phyloP scores from a whole-genome alignment of 2,329 filamentous ascomycete genomes.

The Cyclaneusma minus region DNA sequence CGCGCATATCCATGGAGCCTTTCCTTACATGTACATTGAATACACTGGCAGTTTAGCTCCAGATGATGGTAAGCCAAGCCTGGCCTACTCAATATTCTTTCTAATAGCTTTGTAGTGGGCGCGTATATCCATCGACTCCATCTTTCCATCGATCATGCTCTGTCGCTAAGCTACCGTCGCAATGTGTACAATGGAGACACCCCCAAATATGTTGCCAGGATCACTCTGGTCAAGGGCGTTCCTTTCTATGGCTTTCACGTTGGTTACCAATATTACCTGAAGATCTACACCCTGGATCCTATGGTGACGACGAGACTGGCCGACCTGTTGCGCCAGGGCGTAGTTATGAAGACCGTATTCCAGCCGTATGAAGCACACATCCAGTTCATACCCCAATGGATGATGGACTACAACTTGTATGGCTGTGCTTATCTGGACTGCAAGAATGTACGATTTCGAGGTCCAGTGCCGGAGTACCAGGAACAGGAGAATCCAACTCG shows the following conservation, averaged over 20 bases:
- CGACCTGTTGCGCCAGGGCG: conserved; percentile 76
- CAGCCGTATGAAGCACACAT: conserved; percentile 92
- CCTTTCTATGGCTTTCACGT: conserved; percentile 96
- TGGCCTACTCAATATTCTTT: background rate
- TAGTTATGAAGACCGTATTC: conserved; percentile 67
- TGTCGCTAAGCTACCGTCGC: conserved; percentile 71
- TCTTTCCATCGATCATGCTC: conserved; percentile 76
- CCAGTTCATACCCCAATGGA: conserved; percentile 88
- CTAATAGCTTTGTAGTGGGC: conserved; percentile 36
- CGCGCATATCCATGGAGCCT: conserved; percentile 86
- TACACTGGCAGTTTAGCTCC: conserved; percentile 55
- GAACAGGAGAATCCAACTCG: conserved; percentile 44
- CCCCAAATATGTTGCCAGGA: conserved; percentile 66
- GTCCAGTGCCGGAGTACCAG: conserved; percentile 57
- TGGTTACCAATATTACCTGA: conserved; percentile 80
- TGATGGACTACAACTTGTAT: conserved; percentile 96
- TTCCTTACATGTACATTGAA: conserved; percentile 89
- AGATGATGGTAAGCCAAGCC: conserved; percentile 51
- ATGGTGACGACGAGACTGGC: conserved; percentile 72
- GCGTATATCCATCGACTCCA: conserved; percentile 66
- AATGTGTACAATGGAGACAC: conserved; percentile 55
- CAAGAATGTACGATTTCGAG: conserved; percentile 54
- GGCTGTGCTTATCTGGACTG: conserved; percentile 79
- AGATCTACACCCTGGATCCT: conserved; percentile 88
- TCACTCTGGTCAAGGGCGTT: conserved; percentile 81